Percentiles rank a stretch among this genome's conserved stretches.
Evolutionary conservation across 257 asterid species (phyloP).

Genomic region (Penstemon newberryi): DNA sequence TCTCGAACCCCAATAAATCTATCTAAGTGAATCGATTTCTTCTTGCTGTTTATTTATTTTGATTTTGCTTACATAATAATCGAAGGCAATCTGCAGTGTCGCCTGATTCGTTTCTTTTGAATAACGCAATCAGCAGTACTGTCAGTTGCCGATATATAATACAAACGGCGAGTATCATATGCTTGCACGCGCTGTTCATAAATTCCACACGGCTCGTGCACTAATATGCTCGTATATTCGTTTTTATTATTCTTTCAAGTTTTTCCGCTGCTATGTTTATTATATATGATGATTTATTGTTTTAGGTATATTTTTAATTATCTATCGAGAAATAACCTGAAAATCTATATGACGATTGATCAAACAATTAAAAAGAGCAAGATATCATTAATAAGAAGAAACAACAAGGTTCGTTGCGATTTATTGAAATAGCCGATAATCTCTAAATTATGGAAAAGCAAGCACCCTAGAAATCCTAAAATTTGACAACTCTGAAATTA

Average conservation of each 20-base stretch:
- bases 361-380: not conserved
- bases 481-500: not conserved
- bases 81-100: slow-evolving; percentile 35
- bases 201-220: slow-evolving; percentile 45
- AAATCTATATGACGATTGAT: no score
- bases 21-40: not conserved
- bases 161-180: slow-evolving; percentile 40
- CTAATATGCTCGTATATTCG: slow-evolving; percentile 47
- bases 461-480: no score
- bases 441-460: no score
- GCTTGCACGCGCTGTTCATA: slow-evolving; percentile 51
- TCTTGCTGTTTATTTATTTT: not conserved
- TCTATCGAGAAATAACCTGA: no score
- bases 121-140: slow-evolving; percentile 36
- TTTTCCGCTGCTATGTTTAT: not conserved
- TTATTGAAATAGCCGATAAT: no score
- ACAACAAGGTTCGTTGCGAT: no score
- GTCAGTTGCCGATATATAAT: slow-evolving; percentile 45
- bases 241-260: not conserved
- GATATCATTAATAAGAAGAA: not conserved
- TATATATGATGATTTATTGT: not conserved
- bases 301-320: no score
- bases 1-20: no score
- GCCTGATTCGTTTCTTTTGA: slow-evolving; percentile 37
- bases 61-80: not conserved